Evolutionary conservation across 2,329 filamentous ascomycete genomes (phyloP), one percentile per base, ranked within the genome.

Genomic region (Cryphonectria nitschkei): DNA sequence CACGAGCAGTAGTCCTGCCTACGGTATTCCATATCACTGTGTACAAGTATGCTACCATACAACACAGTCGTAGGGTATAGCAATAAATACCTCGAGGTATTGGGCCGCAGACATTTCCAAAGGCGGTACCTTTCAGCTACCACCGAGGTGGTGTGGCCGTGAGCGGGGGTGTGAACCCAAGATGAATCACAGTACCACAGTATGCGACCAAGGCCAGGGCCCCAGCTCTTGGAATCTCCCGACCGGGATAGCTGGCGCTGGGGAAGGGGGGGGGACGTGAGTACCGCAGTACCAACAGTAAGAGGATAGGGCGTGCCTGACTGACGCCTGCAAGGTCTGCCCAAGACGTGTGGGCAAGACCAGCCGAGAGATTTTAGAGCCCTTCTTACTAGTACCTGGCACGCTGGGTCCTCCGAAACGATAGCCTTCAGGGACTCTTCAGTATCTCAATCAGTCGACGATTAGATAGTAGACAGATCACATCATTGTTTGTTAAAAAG

Each of bases 171-270:
- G 54, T 58, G 29, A 58, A 19, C 54, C 7, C 54, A 32, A 19
- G 54, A 58, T 32, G 46, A 58, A 58, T 32, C 54, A 32, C 11
- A 58, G 54, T 50, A 29, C 26, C 52, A 56, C 52, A 56, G 56
- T 60, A 60, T 29, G 29, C 14, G 56, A 22, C 58, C 58, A 61
- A 34, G 58, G 58, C 46, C 58, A 61, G 32, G 58, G 26, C 16
- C 29, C 13, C 29, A 61, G 29, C 46, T 19, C 58, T 61, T 14
- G 19, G 3, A 39, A 11, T 13, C 26, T 9, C 22, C 39, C 22
- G 34, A 61, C 58, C 19, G 14, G 58, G 58, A 22, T 39, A 34
- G 58, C 32, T 61, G 22, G 58, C 32, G 58, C 58, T 50, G 58
- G 58, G 19, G 32, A 26, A 11, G 37, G 37, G 9, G 37, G 11